A percentile compares a stretch with the other conserved stretches of the same genome.
Conservation (phyloP, 176 grass and related monocot species). For the Bolboschoenus planiculmis region DNA sequence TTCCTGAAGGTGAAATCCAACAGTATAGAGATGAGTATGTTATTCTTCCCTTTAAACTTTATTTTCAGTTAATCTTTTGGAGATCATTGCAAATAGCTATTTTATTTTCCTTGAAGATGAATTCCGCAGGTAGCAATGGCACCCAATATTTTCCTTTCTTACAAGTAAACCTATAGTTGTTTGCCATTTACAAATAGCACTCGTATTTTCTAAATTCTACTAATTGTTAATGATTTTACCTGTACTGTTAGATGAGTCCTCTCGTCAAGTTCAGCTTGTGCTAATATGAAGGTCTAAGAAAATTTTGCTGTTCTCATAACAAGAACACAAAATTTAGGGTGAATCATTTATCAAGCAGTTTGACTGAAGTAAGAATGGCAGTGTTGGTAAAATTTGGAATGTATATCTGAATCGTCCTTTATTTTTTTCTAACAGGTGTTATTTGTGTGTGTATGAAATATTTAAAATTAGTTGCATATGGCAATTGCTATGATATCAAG, state of each 20-base stretch:
- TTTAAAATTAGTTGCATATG: background rate
- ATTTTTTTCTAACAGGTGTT: background rate
- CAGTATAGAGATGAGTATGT: slow-evolving; percentile 83
- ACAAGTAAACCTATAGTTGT: slow-evolving; percentile 2
- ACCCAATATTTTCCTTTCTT: background rate
- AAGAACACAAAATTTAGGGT: background rate
- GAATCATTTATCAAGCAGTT: background rate
- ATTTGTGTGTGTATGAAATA: background rate
- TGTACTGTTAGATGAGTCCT: background rate
- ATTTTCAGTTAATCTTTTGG: background rate
- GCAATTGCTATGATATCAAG: background rate
- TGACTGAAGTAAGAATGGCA: background rate
- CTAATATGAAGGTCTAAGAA: background rate
- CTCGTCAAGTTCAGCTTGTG: background rate
- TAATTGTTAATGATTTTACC: background rate
- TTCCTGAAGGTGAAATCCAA: slow-evolving; percentile 83
- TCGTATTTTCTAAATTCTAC: background rate
- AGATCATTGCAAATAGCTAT: background rate
- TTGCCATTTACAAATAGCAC: background rate
- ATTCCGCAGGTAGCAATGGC: background rate
- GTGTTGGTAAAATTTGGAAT: background rate
- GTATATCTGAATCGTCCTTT: background rate
- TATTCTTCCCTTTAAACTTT: slow-evolving; percentile 9
- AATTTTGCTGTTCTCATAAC: background rate
- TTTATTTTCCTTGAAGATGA: no score